Base-by-base conservation (phyloP, 176 grass and related monocot genomes). In the Oryza punctata region DNA sequence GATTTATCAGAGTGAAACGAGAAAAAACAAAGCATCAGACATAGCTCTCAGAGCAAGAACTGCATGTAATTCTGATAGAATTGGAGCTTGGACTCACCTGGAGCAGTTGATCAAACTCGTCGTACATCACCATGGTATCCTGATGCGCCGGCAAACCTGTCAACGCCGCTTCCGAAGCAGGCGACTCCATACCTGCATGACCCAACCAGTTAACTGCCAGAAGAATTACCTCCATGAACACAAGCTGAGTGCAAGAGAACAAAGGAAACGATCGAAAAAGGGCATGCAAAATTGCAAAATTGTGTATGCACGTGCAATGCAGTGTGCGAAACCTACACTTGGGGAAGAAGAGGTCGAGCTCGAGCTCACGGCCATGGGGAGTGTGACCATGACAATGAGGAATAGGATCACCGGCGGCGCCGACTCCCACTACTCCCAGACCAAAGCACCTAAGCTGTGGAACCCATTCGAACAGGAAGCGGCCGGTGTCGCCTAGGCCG, bases 101-200 rank as follows among this genome's bases (percentile, higher is more conserved):
- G 68, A 95, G 71, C 16, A 95, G 85, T 33, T 88, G 85, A 1
- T 84, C 82, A 40, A 90, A 47, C 63, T 88, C 88, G 14, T 77
- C 72, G 1, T 73, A 18, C 81, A 78, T 76, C 37, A 12, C 72
- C 24, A 0, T 4, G 3, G 45, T 63, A 69, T 86, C 37, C 3
- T 87, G 12, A 63, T 0, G 47, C 50, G 43, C 10, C 35, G 37
- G 30, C 77, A 57, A 46, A 33, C 10, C 3, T 11, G 67, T 18
- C 57, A 35, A 52, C 27, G 68, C 72, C 63, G 46, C 63, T 79
- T 73, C 78, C 2, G 27, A 73, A 59, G 72, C 63, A 7, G 32
- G 41, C 3, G 30, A 76, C n/a, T 47, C 82, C 88, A 81, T 91
- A 52, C 61, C 84, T 78, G 78, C 64, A 61, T 16, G 63, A 69